Evolutionary conservation across 1,139 yeast genomes (phyloP), one percentile per base, ranked within the genome.

Genomic region (Diutina sp.): DNA sequence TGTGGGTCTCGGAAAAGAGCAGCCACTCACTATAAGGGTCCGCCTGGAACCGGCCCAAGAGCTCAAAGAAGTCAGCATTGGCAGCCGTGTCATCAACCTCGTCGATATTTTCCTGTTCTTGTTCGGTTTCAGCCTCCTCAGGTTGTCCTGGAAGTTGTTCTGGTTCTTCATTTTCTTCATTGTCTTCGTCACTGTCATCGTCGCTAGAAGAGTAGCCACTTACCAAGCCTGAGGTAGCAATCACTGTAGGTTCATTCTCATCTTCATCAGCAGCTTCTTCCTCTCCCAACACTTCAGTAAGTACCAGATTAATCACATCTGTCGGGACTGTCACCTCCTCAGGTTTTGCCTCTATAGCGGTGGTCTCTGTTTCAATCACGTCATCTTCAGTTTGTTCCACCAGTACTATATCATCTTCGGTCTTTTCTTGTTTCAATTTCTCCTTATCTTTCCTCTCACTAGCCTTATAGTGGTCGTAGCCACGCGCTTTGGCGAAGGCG

Each of bases 1-100:
- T 64, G 18, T 72, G 61, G 32, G 72, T 74, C 56, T 75, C 79
- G 59, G 74, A 74, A 0, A 75, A 68, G 32, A 76, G 59, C 55
- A 66, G 65, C 76, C 79, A 76, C 2, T 77, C 53, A 5, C 53
- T 16, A 11, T 50, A 32, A 5, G 44, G 44, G 18, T 50, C 53
- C 16, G n/a, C 16, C 14, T 64, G 59, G 56, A 64, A 63, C 6
- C 58, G 51, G 38, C 70, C 67, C 6, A 76, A 65, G 21, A 76
- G 63, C 2, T 55, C 51, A 4, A 58, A 57, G 58, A 72, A 72
- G 1, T 62, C 67, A 6, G 9, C 11, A 29, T 12, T 28, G 16
- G 14, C 46, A 41, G 30, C 44, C 12, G 53, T 57, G 5, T 51
- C 56, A 11, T 56, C 58, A 1, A 51, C 30, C 12, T 55, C 59